Percentiles rank a stretch among this genome's conserved stretches.
phyloP scores from a whole-genome alignment of 2,329 filamentous ascomycete species.

The Chaetomium sp. region DNA sequence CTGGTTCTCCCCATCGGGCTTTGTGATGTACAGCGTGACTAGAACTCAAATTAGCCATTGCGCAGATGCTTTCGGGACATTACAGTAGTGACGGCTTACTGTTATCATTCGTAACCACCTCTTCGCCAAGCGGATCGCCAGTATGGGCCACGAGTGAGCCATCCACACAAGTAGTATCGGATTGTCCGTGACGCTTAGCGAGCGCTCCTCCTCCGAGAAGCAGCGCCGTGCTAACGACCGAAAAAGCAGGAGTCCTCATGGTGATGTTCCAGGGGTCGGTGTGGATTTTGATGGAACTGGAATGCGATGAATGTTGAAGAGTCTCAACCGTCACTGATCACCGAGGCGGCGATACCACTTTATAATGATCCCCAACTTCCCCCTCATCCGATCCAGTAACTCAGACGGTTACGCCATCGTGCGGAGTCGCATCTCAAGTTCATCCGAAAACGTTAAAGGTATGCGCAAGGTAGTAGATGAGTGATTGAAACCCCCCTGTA shows the following conservation, averaged over 20 bases:
- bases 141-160: constrained; percentile 17
- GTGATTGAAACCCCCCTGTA: no score
- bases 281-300: background rate
- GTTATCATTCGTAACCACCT: constrained; percentile 13
- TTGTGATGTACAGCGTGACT: constrained; percentile 25
- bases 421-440: no score
- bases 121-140: constrained; percentile 19
- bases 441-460: no score
- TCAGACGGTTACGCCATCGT: no score
- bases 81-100: constrained; percentile 6
- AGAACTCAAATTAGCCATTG: background rate
- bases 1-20: constrained; percentile 9
- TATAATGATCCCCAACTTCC: background rate
- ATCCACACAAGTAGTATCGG: background rate
- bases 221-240: constrained; percentile 1
- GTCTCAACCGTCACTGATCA: background rate
- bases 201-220: constrained; percentile 8
- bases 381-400: no score
- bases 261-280: background rate
- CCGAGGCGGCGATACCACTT: background rate
- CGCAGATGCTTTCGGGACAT: background rate
- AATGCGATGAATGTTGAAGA: background rate
- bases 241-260: constrained; percentile 7
- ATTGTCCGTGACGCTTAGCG: background rate
- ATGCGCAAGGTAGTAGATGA: no score